Conservation (phyloP, 1,139 yeast genomes). For the Hemisphaericaspora lyxosophila region DNA sequence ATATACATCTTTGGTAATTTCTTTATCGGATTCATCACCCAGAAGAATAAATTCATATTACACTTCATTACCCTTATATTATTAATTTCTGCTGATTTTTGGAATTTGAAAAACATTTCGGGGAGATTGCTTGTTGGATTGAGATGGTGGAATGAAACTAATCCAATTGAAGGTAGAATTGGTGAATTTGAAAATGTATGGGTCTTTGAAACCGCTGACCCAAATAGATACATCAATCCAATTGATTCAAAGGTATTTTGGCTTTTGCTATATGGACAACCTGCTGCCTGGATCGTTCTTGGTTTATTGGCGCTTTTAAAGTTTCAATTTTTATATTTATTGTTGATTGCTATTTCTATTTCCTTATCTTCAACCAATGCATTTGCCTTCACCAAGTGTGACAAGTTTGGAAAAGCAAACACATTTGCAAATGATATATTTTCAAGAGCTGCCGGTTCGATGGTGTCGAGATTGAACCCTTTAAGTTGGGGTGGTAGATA, state of each 20-base stretch:
- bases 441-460: conserved; percentile 47
- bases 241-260: conserved; percentile 89
- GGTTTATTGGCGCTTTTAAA: conserved; percentile 77
- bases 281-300: conserved; percentile 70
- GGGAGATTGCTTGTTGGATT: conserved; percentile 89
- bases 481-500: conserved; percentile 20
- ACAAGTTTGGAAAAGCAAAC: conserved; percentile 80
- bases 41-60: conserved; percentile 60
- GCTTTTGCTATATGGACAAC: conserved; percentile 73
- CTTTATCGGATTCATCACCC: conserved; percentile 45
- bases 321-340: conserved; percentile 71
- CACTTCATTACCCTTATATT: conserved; percentile 77
- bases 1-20: conserved; percentile 71
- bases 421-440: conserved; percentile 50
- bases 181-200: conserved; percentile 71
- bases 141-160: conserved; percentile 90
- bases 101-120: conserved; percentile 89
- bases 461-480: conserved; percentile 54
- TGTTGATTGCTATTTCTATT: conserved; percentile 64
- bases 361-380: conserved; percentile 78
- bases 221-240: conserved; percentile 79
- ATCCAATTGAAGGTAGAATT: conserved; percentile 35
- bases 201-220: conserved; percentile 89
- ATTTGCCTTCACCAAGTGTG: conserved; percentile 87
- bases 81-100: conserved; percentile 82